Conservation (phyloP, 257 asterid genomes). For the Plectranthus barbatus region DNA sequence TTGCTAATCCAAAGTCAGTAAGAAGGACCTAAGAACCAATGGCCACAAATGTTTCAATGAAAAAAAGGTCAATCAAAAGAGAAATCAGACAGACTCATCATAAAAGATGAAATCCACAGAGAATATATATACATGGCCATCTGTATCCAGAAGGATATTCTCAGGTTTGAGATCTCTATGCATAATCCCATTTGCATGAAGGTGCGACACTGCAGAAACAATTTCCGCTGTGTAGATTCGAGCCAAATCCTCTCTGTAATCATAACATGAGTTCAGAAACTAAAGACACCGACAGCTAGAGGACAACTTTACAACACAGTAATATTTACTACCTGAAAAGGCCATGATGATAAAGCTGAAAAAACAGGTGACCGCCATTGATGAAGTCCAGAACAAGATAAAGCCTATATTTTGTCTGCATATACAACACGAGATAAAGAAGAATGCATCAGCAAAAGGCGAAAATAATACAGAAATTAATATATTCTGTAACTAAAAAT, state of each 20-base stretch:
- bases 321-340: slow-evolving; percentile 48
- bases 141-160: slow-evolving; percentile 55
- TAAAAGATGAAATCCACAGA: neutral
- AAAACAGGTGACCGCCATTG: slow-evolving; percentile 73
- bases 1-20: slow-evolving; percentile 61
- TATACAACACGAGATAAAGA: neutral
- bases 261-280: slow-evolving; percentile 4
- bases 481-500: neutral
- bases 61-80: neutral
- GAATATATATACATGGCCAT: slow-evolving; percentile 55
- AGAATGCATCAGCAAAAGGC: neutral
- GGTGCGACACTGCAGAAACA: slow-evolving; percentile 55
- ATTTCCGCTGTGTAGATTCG: slow-evolving; percentile 55
- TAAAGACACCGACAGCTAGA: neutral
- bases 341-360: slow-evolving; percentile 64
- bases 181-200: slow-evolving; percentile 59
- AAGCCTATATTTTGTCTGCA: slow-evolving; percentile 68
- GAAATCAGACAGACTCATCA: neutral
- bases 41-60: neutral
- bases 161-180: slow-evolving; percentile 70
- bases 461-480: neutral
- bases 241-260: slow-evolving; percentile 54
- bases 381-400: slow-evolving; percentile 70
- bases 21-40: slow-evolving; percentile 21
- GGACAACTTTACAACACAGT: neutral